Evolutionary conservation across 169 alveolate genomes (phyloP), one percentile per base, ranked within the genome.

Genomic region (Fabrea salina): DNA sequence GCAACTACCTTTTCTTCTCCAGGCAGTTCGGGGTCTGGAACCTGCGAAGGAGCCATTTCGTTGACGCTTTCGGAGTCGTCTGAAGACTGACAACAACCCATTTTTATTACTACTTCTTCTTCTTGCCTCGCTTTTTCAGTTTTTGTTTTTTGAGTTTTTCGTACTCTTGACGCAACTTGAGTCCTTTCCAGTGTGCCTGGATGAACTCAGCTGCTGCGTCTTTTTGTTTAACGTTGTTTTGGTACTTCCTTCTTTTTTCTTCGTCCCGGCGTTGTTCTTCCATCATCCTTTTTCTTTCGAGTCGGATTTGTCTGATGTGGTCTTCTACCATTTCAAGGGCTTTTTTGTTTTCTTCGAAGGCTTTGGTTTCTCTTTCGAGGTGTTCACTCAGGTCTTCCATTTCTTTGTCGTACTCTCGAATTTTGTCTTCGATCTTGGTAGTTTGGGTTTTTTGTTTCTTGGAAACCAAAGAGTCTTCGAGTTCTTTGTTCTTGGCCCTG

Each of bases 161-260:
- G 35, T 44, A 70, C 32, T 70, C 79, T 19, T n/a, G 66, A 25
- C 79, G 22, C 13, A 40, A 27, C 37, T 70, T 70, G 1, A 43
- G 35, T 27, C 79, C 79, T 44, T 49, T 41, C 79, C 79, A 70
- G 22, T 70, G 79, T 22, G 79, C 79, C 4, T 40, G n/a, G 22
- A 70, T 70, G 43, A 4, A 70, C 19, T 22, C 79, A 25, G 49
- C 4, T 19, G 79, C 79, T 11, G 27, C 30, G 11, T 41, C 64
- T 50, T 49, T 70, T 50, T 44, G 64, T n/a, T 50, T 5, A 40
- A 22, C n/a, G n/a, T 30, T 2, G 0, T 22, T 30, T 19, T 70
- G 49, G 6, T 25, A 70, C 32, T 41, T 49, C 33, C 25, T 49
- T 25, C 37, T 1, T 37, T 44, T 70, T 27, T 16, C 3, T 25